Base-by-base conservation (phyloP, 768 basidiomycete species). In the Coprinopsis cinerea region DNA sequence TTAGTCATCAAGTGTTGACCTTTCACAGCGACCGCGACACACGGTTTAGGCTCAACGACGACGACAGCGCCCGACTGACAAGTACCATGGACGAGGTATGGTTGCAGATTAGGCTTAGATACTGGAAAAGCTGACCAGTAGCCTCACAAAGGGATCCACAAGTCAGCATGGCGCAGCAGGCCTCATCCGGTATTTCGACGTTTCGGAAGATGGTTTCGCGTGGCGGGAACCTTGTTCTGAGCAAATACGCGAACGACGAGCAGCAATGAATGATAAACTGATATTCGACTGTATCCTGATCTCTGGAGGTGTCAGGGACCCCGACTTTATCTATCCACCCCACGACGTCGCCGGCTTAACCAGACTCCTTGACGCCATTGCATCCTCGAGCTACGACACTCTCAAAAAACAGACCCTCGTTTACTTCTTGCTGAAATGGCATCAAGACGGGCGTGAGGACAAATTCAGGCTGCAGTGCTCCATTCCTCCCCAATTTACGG, bases 371-470 rank as follows among this genome's bases (percentile, higher is more conserved):
- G 69, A 74, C 20, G 78, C 78, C 15, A 85, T 92, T 53, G 72
- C 76, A 36, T 55, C 66, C 23, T 85, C 81, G 0, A 61, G 66
- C 2, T 92, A 88, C 54, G 90, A 92, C 64, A 61, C 68, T 26
- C 73, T 92, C 48, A 92, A 92, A 74, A 82, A 82, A 64, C 83
- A 91, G 53, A 88, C 85, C 54, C 68, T 92, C 37, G 68, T 89
- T 1, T 92, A 89, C 66, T 91, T 82, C 60, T 67, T 92, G 53
- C 72, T 92, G 51, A 89, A 87, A 61, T 89, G 83, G 84, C 79
- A 85, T 52, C 71, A 77, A 57, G 85, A 89, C 60, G 75, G 77
- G 4, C 66, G 74, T 61, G 69, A 85, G 73, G 60, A 72, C 53
- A 57, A 64, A 52, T 71, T 88, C 70, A 65, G 68, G 60, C 47